Evolutionary conservation across 805 yeast genomes (phyloP), one percentile per base, ranked within the genome.

Genomic region (Monosporozyma yasuniensis): DNA sequence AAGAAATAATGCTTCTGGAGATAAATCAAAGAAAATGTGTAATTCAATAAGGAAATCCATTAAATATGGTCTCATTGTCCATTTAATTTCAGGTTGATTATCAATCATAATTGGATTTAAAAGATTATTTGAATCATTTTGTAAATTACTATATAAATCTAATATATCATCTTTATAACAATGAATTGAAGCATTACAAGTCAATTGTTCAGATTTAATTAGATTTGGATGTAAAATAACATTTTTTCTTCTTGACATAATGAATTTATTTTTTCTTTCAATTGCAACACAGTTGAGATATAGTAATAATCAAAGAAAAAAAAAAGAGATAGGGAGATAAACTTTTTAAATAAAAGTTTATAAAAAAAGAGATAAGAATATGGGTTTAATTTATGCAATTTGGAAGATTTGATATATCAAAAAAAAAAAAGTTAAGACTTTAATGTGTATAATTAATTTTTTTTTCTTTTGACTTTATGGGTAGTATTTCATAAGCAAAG

Each of bases 21-120:
- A 72, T 54, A 89, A 71, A 54, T 91, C 76, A 68, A 89, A 89
- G 63, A 87, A 80, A 56, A 80, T 71, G 71, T 88, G 96, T 67
- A 89, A 86, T 64, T 87, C 91, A 30, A 87, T 85, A 67, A 89
- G 74, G 96, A 96, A 89, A 68, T 89, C 95, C 11, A 89, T 90
- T 51, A 89, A 71, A 47, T 87, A 85, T 41, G 87, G 84, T 59
- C 96, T 77, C 79, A 88, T 84, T 49, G 73, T 74, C 81, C 90
- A 81, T 47, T 81, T 79, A 46, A 90, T 74, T 63, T 88, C 95
- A 2, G 96, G 96, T 66, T 90, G 98, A 50, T 82, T 77, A 54
- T 82, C 88, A 55, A 88, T 84, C 78, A 87, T 78, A 63, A 76
- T 57, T 54, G 80, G 63, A 65, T 75, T 68, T 53, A 57, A 35